These are phyloP conservation scores for Aureobasidium zeae DNA, from an alignment of 2,329 filamentous ascomycete genomes.

Conservation along the genomic window DNA sequence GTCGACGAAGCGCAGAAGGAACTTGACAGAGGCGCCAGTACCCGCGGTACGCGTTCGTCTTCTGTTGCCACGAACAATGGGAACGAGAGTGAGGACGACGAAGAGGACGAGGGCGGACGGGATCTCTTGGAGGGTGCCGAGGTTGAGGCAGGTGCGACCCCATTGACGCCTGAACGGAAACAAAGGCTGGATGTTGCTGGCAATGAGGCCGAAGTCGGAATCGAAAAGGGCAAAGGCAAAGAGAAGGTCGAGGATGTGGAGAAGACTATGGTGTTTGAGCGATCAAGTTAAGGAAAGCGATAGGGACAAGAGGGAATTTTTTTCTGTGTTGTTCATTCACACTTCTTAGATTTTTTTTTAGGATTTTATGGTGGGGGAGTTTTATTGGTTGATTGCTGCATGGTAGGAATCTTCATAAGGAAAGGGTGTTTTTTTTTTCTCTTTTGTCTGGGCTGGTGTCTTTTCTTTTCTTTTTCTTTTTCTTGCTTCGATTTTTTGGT, in stretches of 20 bases:
- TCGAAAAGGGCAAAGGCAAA: slow-evolving; percentile 23
- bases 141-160: slow-evolving; percentile 26
- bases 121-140: slow-evolving; percentile 44
- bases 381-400: no score
- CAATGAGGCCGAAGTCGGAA: slow-evolving; percentile 11
- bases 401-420: no score
- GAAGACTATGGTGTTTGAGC: slow-evolving; percentile 31
- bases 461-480: no score
- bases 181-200: slow-evolving; percentile 1
- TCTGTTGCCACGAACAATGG: no score
- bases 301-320: no score
- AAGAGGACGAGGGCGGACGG: slow-evolving; percentile 56
- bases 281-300: no score
- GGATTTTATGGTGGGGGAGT: no score
- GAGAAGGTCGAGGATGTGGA: slow-evolving; percentile 24
- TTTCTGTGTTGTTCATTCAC: no score
- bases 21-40: slow-evolving; percentile 71
- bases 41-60: slow-evolving; percentile 36
- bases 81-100: slow-evolving; percentile 55
- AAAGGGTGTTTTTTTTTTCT: no score
- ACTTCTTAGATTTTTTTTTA: no score
- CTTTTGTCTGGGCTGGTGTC: no score
- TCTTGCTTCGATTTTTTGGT: no score
- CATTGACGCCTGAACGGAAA: not conserved
- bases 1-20: slow-evolving; percentile 96